Conservation (phyloP, 495 filamentous ascomycete genomes). For the Talaromyces liani region DNA sequence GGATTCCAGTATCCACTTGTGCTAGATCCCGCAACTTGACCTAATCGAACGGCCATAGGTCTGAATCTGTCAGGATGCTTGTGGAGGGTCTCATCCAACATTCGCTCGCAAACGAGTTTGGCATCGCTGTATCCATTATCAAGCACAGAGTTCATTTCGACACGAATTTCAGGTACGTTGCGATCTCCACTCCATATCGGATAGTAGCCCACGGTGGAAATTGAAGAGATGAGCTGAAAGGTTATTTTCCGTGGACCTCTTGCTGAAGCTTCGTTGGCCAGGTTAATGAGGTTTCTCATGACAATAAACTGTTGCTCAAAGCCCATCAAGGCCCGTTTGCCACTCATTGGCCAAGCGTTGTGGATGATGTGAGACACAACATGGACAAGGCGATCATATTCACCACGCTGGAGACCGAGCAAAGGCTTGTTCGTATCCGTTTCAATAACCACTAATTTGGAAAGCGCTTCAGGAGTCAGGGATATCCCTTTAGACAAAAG, state of each 20-base stretch:
- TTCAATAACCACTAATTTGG: constrained; percentile 39
- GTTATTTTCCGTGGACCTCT: constrained; percentile 18
- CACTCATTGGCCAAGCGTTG: constrained; percentile 54
- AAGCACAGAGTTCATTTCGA: constrained; percentile 26
- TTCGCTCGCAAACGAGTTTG: constrained; percentile 43
- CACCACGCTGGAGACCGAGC: constrained; percentile 34
- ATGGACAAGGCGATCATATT: constrained; percentile 29
- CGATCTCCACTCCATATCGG: constrained; percentile 18
- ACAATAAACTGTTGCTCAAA: constrained; percentile 44
- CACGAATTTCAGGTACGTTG: constrained; percentile 21
- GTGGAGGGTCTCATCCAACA: constrained; percentile 41
- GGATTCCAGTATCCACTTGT: constrained; percentile 46
- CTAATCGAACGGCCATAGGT: constrained; percentile 35
- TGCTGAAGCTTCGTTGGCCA: constrained; percentile 28
- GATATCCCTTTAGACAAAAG: constrained; percentile 26
- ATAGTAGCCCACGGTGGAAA: constrained; percentile 39
- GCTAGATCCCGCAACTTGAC: constrained; percentile 43
- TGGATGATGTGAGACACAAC: constrained; percentile 48
- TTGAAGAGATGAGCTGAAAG: constrained; percentile 51
- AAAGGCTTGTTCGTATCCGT: constrained; percentile 34
- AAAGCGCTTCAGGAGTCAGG: constrained; percentile 14
- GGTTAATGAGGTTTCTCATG: constrained; percentile 39
- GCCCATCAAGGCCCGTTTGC: constrained; percentile 27
- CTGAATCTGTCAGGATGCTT: constrained; percentile 32
- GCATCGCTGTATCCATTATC: constrained; percentile 43